Percentiles rank a stretch among this genome's conserved stretches.
phyloP scores from a whole-genome alignment of 495 filamentous ascomycete genomes.

The Pyrenopolyporus hunteri region DNA sequence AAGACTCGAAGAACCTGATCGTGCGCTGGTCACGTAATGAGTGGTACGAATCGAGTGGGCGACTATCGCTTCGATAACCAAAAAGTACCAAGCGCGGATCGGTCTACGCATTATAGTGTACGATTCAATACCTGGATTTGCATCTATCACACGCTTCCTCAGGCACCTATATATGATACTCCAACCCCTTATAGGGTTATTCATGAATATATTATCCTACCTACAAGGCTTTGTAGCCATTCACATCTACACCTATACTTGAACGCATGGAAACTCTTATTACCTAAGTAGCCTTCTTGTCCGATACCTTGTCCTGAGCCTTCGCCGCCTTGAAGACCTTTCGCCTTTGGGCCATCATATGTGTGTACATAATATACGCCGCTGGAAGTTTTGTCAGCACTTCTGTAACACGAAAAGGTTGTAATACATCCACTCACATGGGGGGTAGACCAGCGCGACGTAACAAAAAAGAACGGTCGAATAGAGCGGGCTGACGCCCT shows the following conservation, averaged over 20 bases:
- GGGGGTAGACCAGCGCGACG: conserved; percentile 76
- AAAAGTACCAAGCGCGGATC: background rate
- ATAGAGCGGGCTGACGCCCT: conserved; percentile 57
- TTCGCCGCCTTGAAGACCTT: conserved; percentile 72
- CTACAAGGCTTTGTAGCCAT: background rate
- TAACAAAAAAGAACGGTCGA: conserved; percentile 41
- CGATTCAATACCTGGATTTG: no score
- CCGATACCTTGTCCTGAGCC: conserved; percentile 38
- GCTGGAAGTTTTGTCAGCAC: conserved; percentile 55
- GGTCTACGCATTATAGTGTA: background rate
- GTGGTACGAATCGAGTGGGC: conserved; percentile 54
- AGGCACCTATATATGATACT: background rate
- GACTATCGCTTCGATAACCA: conserved; percentile 24
- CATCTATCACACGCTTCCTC: background rate
- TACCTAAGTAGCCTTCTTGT: no score
- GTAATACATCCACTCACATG: conserved; percentile 61
- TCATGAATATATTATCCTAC: conserved; percentile 16
- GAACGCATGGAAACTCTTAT: background rate
- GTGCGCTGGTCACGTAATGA: conserved; percentile 62
- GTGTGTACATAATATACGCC: conserved; percentile 84
- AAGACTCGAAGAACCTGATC: conserved; percentile 69
- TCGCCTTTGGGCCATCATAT: conserved; percentile 90
- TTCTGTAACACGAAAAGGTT: background rate
- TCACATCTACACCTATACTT: background rate
- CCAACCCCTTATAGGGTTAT: conserved; percentile 14